A percentile compares a stretch with the other conserved stretches of the same genome.
Conservation (phyloP, 176 grass and related monocot genomes). For the Luzula sylvatica region DNA sequence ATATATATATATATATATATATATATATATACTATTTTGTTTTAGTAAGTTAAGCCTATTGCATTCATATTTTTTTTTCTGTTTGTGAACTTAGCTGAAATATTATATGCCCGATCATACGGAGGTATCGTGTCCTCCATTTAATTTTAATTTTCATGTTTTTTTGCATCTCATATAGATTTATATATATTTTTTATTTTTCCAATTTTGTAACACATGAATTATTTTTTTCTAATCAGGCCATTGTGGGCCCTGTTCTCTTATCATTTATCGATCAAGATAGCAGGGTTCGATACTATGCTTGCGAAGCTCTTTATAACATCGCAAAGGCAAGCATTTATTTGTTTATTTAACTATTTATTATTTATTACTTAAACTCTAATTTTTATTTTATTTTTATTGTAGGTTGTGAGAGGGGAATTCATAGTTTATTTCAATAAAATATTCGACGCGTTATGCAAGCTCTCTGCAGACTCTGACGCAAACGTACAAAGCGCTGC, state of each 20-base stretch:
- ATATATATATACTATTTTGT: too few relatives aligned
- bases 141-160: not conserved
- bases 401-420: constrained; percentile 96
- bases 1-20: too few relatives aligned
- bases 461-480: constrained; percentile 95
- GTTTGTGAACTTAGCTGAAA: not conserved
- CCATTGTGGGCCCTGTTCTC: constrained; percentile 86
- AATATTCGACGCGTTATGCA: constrained; percentile 96
- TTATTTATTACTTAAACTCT: too few relatives aligned
- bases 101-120: constrained; percentile 20
- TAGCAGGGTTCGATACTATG: constrained; percentile 98
- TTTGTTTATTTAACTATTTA: not conserved
- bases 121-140: not conserved
- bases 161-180: not conserved
- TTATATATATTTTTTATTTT: constrained; percentile 10
- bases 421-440: constrained; percentile 94
- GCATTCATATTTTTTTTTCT: not conserved
- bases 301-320: constrained; percentile 98
- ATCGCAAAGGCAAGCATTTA: constrained; percentile 89
- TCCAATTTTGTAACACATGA: not conserved
- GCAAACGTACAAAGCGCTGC: constrained; percentile 96
- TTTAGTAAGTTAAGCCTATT: not conserved
- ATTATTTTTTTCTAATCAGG: constrained; percentile 24
- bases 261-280: constrained; percentile 73
- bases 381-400: not conserved